A percentile compares a stretch with the other conserved stretches of the same genome.
phyloP scores from a whole-genome alignment of 805 yeast genomes.

The Tetrapisispora taiwanensis region DNA sequence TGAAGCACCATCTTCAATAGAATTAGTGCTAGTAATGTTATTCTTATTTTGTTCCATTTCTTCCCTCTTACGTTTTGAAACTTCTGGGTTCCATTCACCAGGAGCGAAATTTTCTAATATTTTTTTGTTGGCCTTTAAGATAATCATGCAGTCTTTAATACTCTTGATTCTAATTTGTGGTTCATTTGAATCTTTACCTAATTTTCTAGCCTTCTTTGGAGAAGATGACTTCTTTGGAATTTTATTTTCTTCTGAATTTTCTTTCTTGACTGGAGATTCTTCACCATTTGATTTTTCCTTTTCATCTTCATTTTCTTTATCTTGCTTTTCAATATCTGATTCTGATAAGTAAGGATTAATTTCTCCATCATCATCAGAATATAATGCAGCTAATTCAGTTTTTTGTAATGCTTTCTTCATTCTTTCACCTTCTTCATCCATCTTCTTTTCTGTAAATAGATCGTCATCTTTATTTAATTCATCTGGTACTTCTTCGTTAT shows the following conservation, averaged over 20 bases:
- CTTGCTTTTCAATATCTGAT: conserved; percentile 55
- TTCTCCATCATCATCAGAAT: conserved; percentile 81
- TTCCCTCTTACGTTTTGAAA: conserved; percentile 29
- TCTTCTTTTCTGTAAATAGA: conserved; percentile 60
- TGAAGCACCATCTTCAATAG: neutral
- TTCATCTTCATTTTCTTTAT: conserved; percentile 35
- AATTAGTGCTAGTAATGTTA: neutral
- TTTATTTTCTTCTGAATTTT: conserved; percentile 30
- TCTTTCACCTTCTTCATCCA: conserved; percentile 85
- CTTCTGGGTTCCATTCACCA: conserved; percentile 76
- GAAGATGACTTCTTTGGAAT: conserved; percentile 18
- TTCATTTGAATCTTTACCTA: conserved; percentile 11
- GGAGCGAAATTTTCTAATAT: conserved; percentile 57
- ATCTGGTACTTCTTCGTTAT: conserved; percentile 46
- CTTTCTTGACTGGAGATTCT: conserved; percentile 31
- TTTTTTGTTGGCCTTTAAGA: conserved; percentile 52
- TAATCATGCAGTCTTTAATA: conserved; percentile 44
- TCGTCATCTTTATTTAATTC: conserved; percentile 62
- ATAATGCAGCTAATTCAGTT: conserved; percentile 67
- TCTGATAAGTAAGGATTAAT: conserved; percentile 73
- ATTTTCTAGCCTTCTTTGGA: conserved; percentile 15
- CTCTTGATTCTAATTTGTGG: conserved; percentile 36
- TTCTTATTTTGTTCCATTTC: conserved; percentile 4
- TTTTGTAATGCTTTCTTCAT: conserved; percentile 74
- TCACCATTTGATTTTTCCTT: conserved; percentile 36